Evolutionary conservation across 2,329 filamentous ascomycete genomes (phyloP), one percentile per base, ranked within the genome.

Genomic region (Xylaria multiplex): DNA sequence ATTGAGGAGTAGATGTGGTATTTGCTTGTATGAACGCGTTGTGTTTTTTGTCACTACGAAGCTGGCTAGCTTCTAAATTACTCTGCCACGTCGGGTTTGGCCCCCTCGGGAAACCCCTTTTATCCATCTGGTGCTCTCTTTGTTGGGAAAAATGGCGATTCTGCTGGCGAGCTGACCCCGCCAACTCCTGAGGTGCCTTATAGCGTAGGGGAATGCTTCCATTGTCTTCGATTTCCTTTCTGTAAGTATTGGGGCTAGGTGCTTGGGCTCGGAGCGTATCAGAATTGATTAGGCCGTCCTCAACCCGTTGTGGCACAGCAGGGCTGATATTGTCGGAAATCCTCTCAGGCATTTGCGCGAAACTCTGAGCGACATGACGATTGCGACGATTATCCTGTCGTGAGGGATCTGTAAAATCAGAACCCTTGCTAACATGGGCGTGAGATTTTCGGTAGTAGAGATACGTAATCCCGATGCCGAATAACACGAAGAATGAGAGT

Each of bases 401-500:
- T 52, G 48, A 22, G 19, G 3, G 3, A 16, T 2, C 42, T 2
- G 52, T 24, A 45, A 7, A 16, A 59, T 16, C 16, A 11, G 16
- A 42, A 19, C 6, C 3, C n/a, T 64, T 27, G 19, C 19, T 54
- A 22, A 22, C 24, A 22, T 14, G 61, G 9, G 66, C 69, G n/a
- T 60, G 62, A 14, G 56, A 57, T 24, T 69, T 73, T 49, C 55
- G 49, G 5, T 53, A 37, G 40, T 72, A 70, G 7, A 74, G 59
- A 54, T 69, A 71, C 6, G 61, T 27, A 6, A 53, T 42, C 1
- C 75, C 73, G 35, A 71, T 59, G 14, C 40, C 42, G 53, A 71
- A 75, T 14, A 75, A n/a, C 16, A 68, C 1, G 40, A 73, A 69
- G 2, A 75, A 62, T 8, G 58, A 48, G 1, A 62, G 49, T 13